Evolutionary conservation across 306 rosid genomes (phyloP).

Genomic region (Arachis hypogaea): DNA sequence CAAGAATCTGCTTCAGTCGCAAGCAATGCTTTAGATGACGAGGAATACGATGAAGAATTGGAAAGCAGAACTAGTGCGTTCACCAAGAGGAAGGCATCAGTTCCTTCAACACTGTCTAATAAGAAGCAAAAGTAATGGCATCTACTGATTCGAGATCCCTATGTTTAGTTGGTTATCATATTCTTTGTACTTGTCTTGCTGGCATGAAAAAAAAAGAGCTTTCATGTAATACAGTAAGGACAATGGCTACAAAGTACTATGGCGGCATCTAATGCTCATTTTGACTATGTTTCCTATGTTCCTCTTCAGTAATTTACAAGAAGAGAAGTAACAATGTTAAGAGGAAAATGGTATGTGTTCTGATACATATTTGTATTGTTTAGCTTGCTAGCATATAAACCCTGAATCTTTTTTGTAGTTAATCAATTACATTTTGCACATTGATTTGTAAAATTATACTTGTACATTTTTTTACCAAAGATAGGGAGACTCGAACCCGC

Average conservation of each 20-base stretch:
- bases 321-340: background rate
- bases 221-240: background rate
- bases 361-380: constrained; percentile 8
- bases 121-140: constrained; percentile 57
- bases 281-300: background rate
- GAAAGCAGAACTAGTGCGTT: constrained; percentile 79
- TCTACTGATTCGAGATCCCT: background rate
- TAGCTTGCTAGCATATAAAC: background rate
- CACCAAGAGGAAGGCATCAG: constrained; percentile 58
- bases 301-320: background rate
- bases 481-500: too few species aligned
- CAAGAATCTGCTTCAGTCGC: constrained; percentile 43
- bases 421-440: too few species aligned
- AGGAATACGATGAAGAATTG: constrained; percentile 42
- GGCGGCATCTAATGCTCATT: background rate
- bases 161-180: background rate
- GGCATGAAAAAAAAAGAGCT: background rate
- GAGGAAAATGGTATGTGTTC: constrained; percentile 7
- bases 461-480: too few species aligned
- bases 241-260: background rate
- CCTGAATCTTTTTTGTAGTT: background rate
- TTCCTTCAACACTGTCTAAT: constrained; percentile 44
- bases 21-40: constrained; percentile 40
- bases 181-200: constrained; percentile 21
- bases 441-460: background rate